These are phyloP conservation scores for Verticillium tricorpus DNA, from an alignment of 2,329 filamentous ascomycete genomes.

Conservation along the genomic window DNA sequence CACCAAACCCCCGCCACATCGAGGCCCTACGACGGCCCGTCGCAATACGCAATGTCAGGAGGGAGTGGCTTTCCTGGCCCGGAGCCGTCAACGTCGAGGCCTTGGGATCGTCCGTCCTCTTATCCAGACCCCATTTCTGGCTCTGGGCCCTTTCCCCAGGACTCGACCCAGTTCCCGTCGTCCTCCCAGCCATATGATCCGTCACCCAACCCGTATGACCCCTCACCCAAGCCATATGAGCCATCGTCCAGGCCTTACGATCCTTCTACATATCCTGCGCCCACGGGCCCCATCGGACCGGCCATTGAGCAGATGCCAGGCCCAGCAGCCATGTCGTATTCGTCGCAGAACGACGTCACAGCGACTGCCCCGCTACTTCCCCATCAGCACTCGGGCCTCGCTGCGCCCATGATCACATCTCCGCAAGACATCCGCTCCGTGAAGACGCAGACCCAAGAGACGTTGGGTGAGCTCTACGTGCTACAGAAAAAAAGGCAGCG, in stretches of 20 bases:
- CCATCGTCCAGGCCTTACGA: background rate
- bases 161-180: background rate
- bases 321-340: conserved; percentile 1
- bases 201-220: background rate
- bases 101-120: background rate
- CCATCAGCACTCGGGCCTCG: background rate
- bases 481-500: conserved; percentile 24
- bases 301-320: conserved; percentile 3
- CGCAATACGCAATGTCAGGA: background rate
- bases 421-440: conserved; percentile 25
- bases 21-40: background rate
- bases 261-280: background rate
- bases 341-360: background rate
- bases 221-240: background rate
- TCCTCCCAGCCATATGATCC: background rate
- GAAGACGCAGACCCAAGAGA: conserved; percentile 28
- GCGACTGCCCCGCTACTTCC: background rate
- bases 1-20: background rate
- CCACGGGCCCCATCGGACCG: background rate
- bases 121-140: background rate
- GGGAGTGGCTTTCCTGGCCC: background rate
- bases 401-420: conserved; percentile 10
- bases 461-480: conserved; percentile 29
- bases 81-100: background rate
- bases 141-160: background rate